Conservation (phyloP, 176 grass and related monocot genomes). For the Aechmea fasciata region DNA sequence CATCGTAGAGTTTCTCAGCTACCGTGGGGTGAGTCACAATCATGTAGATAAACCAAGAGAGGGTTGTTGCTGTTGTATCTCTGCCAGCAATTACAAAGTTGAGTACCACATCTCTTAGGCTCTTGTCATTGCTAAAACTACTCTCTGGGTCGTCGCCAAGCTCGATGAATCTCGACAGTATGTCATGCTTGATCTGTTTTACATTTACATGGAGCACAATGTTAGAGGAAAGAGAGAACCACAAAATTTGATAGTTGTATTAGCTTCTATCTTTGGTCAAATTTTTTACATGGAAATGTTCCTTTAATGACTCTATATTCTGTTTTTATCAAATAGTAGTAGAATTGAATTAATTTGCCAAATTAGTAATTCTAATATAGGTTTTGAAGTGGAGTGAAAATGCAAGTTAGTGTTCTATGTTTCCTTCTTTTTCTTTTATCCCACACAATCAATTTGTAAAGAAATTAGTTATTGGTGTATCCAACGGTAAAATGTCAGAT, state of each 20-base stretch:
- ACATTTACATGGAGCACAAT: not conserved
- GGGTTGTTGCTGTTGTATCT: constrained; percentile 84
- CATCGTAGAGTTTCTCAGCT: constrained; percentile 55
- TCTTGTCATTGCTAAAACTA: constrained; percentile 64
- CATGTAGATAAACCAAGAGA: constrained; percentile 97
- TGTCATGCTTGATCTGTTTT: constrained; percentile 83
- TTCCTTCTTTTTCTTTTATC: too few relatives aligned
- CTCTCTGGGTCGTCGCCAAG: constrained; percentile 39
- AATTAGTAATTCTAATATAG: too few relatives aligned
- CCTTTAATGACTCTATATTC: not conserved
- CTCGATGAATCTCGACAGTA: constrained; percentile 91
- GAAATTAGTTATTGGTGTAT: too few relatives aligned
- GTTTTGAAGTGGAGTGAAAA: too few relatives aligned
- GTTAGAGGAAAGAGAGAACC: not conserved
- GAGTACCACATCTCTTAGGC: constrained; percentile 82
- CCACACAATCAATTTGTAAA: too few relatives aligned
- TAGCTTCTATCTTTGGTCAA: too few relatives aligned
- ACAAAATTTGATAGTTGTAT: not conserved
- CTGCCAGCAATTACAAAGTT: constrained; percentile 91
- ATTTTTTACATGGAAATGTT: too few relatives aligned
- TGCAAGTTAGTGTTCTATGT: too few relatives aligned
- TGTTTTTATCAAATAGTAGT: too few relatives aligned
- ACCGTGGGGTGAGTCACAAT: constrained; percentile 52
- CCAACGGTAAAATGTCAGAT: too few relatives aligned
- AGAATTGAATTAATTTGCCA: too few relatives aligned